Evolutionary conservation across 2,329 filamentous ascomycete species (phyloP).

Genomic region (Diaporthe citri): DNA sequence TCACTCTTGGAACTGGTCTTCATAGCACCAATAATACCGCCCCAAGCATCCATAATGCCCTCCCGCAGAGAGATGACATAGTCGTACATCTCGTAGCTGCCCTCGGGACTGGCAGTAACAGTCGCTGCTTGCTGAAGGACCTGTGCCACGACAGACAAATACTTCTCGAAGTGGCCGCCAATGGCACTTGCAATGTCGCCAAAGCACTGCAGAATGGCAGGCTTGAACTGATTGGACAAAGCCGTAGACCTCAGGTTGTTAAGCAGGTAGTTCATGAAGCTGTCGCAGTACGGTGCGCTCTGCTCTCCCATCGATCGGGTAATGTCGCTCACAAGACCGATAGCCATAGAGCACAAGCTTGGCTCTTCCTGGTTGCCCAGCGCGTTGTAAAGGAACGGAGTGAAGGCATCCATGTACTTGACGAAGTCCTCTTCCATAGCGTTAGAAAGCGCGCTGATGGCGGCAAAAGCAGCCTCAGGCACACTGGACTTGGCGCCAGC

Average conservation of each 20-base stretch:
- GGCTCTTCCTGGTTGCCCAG: conserved; percentile 96
- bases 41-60: conserved; percentile 99
- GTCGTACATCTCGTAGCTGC: conserved; percentile 94
- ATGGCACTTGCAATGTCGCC: conserved; percentile 98
- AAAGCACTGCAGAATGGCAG: conserved; percentile 96
- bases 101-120: conserved; percentile 82
- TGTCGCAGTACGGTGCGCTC: conserved; percentile 94
- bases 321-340: conserved; percentile 96
- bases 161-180: conserved; percentile 90
- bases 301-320: conserved; percentile 90
- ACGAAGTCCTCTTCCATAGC: conserved; percentile 92
- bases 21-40: conserved; percentile 95
- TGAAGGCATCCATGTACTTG: conserved; percentile 98
- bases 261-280: conserved; percentile 97
- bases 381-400: conserved; percentile 92
- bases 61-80: conserved; percentile 96
- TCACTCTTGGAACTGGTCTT: conserved; percentile 83
- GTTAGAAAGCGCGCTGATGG: conserved; percentile 91
- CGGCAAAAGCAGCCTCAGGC: conserved; percentile 92
- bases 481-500: conserved; percentile 91
- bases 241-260: conserved; percentile 88
- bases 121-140: conserved; percentile 93
- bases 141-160: conserved; percentile 90
- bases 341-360: conserved; percentile 94
- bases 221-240: conserved; percentile 97